phyloP scores from a whole-genome alignment of 345 rosid genomes.

The Sisymbrium altissimum region DNA sequence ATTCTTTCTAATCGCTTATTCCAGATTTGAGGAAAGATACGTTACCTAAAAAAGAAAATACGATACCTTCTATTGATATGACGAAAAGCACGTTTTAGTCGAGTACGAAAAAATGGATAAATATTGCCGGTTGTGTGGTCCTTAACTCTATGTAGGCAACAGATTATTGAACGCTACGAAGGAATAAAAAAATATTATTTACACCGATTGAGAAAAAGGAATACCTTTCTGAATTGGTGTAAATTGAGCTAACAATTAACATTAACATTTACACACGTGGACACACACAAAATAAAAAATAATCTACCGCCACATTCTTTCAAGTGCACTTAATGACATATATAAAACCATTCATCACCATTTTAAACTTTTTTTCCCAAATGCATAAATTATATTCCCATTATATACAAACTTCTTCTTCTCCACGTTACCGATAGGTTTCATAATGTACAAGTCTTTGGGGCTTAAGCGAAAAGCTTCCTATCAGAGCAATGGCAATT shows the following conservation, averaged over 20 bases:
- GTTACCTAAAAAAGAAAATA: background rate
- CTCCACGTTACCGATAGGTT: background rate
- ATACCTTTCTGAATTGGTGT: background rate
- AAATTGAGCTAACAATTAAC: background rate
- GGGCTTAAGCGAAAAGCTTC: background rate
- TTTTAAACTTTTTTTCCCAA: background rate
- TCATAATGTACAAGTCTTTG: background rate
- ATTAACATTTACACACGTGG: background rate
- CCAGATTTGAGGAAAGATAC: background rate
- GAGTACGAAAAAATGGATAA: background rate
- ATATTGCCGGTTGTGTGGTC: constrained; percentile 20
- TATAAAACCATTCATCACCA: background rate
- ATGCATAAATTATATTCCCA: background rate
- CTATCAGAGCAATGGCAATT: background rate
- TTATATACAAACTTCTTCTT: background rate
- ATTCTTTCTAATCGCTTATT: background rate
- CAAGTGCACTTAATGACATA: background rate
- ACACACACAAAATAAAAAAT: background rate
- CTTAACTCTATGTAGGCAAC: background rate
- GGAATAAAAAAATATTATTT: background rate
- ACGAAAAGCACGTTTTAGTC: background rate
- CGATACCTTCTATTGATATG: background rate
- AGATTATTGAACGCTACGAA: background rate
- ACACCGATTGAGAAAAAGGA: no score
- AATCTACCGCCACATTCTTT: background rate